Percentiles rank a stretch among this genome's conserved stretches.
Conservation (phyloP, 768 basidiomycete genomes). For the Omphalotus guepiniiformis region DNA sequence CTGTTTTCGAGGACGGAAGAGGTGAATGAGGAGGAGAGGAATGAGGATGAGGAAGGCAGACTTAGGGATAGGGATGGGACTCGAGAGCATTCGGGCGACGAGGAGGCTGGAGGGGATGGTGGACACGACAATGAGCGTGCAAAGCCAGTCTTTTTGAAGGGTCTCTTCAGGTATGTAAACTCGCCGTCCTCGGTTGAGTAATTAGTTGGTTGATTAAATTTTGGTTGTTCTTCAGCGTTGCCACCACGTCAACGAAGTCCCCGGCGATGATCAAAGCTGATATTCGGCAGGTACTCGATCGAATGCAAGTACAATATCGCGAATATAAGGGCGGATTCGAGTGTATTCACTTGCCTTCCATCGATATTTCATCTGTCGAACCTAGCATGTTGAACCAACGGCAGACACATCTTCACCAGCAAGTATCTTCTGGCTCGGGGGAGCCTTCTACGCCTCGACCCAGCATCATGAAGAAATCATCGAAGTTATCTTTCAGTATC, state of each 20-base stretch:
- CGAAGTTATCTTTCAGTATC: constrained; percentile 74
- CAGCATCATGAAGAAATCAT: constrained; percentile 67
- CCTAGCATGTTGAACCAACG: constrained; percentile 15
- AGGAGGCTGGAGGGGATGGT: constrained; percentile 45
- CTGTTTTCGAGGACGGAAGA: constrained; percentile 50
- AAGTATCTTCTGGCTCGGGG: constrained; percentile 45
- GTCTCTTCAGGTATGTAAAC: constrained; percentile 76
- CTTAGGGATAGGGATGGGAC: constrained; percentile 22
- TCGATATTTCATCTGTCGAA: constrained; percentile 79
- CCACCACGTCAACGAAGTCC: constrained; percentile 91
- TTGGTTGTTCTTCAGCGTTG: no score
- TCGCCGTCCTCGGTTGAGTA: neutral
- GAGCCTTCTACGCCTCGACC: constrained; percentile 48
- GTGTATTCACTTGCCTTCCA: constrained; percentile 92
- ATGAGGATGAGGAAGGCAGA: constrained; percentile 27
- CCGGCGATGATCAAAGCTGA: constrained; percentile 79
- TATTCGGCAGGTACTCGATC: constrained; percentile 80
- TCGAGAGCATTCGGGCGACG: constrained; percentile 23
- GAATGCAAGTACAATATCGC: constrained; percentile 94
- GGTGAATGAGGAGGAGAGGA: constrained; percentile 38
- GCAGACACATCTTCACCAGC: constrained; percentile 26
- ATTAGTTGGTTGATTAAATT: constrained; percentile 5
- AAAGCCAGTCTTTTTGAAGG: constrained; percentile 95
- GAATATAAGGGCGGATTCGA: constrained; percentile 91
- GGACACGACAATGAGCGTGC: constrained; percentile 67